Evolutionary conservation across 2,329 filamentous ascomycete genomes (phyloP).

Genomic region (Geoglossum cookeanum): DNA sequence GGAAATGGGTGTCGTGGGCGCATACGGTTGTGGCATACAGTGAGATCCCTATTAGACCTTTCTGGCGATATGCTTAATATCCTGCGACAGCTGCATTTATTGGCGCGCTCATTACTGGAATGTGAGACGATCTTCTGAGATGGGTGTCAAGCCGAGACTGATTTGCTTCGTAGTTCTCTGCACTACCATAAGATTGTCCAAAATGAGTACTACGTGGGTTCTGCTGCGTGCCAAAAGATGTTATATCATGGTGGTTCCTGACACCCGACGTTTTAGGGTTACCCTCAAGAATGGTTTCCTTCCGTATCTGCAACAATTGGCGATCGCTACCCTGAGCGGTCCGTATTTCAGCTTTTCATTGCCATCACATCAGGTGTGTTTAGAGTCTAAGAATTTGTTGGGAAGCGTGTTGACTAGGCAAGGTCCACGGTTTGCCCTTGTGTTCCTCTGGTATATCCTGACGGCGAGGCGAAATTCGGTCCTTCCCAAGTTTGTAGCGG

Average conservation of each 20-base stretch:
- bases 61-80: conserved; percentile 7
- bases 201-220: conserved; percentile 65
- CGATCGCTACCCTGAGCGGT: conserved; percentile 89
- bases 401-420: not conserved
- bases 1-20: conserved; percentile 74
- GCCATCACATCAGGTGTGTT: conserved; percentile 69
- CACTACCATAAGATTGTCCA: conserved; percentile 96
- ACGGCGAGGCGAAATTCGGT: conserved; percentile 55
- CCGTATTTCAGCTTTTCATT: conserved; percentile 94
- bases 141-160: conserved; percentile 7
- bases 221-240: too few species aligned
- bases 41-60: conserved; percentile 17
- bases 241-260: not conserved
- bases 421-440: conserved; percentile 81
- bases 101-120: conserved; percentile 64
- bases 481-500: conserved; percentile 64
- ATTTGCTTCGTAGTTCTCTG: conserved; percentile 34
- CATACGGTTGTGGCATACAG: conserved; percentile 74
- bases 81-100: conserved; percentile 51
- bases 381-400: not conserved
- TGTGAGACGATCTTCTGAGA: conserved; percentile 15
- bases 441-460: conserved; percentile 80
- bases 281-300: conserved; percentile 90
- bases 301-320: conserved; percentile 94
- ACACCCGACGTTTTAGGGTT: conserved; percentile 31